Evolutionary conservation across 208 protist species (phyloP), one percentile per base, ranked within the genome.

Genomic region (Leishmania tarentolae): DNA sequence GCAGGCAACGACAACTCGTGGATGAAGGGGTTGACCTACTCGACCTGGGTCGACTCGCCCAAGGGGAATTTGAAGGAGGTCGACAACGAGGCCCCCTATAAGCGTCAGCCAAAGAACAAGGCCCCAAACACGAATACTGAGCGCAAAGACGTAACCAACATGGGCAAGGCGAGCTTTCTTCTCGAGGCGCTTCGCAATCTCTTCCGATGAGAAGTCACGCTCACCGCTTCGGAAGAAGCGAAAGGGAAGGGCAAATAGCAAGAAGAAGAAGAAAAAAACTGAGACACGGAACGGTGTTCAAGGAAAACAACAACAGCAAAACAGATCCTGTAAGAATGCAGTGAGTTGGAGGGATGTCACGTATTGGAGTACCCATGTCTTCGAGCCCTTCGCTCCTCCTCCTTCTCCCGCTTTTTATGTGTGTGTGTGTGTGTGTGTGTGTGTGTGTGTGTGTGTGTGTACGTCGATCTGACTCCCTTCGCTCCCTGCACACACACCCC

Each of bases 1-100:
- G 87, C 87, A n/a, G 85, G 83, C 42, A 87, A 84, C 78, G 87
- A 91, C 42, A 68, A 83, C 17, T 82, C 80, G 56, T 91, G 87
- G 87, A 68, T 91, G 57, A 79, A 91, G 31, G 78, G 79, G 3
- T 71, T 87, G 4, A 79, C 81, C 24, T 82, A 88, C 72, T 86
- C 82, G 13, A 91, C 80, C 21, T 87, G 82, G 84, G 78, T 91
- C 9, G 85, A 88, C 50, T 88, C 87, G 7, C 87, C 87, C n/a
- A 81, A 66, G 7, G 81, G 72, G 0, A 73, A 69, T 70, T 72
- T 84, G 21, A 75, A 78, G 11, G 57, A 68, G 9, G 24, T 81
- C n/a, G 83, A 80, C 47, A 61, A 61, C 53, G 66, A 66, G 21
- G 66, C 63, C 9, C 78, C 76, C n/a, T 87, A 85, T 66, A 90